Conservation (phyloP, 2,329 filamentous ascomycete genomes). For the Sporothrix brunneoviolacea region DNA sequence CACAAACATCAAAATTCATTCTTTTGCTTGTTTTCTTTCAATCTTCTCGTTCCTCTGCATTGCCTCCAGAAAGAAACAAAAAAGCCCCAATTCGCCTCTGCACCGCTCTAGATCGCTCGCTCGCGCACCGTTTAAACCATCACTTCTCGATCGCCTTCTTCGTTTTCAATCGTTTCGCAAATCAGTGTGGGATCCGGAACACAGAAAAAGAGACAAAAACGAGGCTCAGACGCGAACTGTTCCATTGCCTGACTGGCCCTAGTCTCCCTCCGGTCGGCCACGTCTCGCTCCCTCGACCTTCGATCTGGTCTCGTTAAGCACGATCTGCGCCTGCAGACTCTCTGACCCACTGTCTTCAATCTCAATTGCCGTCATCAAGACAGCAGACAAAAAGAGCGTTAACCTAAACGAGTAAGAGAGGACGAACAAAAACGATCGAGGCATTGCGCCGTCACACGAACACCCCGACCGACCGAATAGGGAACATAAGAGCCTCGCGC, state of each 20-base stretch:
- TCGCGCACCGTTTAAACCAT: constrained; percentile 7
- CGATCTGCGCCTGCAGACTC: neutral
- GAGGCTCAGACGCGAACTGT: constrained; percentile 7
- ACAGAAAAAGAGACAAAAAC: neutral
- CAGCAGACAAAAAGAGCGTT: no score
- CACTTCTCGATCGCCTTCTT: no score
- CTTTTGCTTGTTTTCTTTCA: neutral
- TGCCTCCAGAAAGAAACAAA: neutral
- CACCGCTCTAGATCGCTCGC: neutral
- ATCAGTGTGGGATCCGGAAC: neutral
- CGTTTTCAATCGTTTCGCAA: constrained; percentile 1
- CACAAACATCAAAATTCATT: neutral
- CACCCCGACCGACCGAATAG: no score
- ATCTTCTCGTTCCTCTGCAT: neutral
- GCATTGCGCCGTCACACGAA: no score
- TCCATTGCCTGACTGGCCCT: no score
- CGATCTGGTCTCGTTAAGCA: neutral
- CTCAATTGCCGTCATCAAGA: no score
- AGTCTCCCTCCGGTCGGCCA: neutral
- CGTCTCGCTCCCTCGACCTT: neutral
- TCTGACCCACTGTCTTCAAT: no score
- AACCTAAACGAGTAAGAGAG: no score
- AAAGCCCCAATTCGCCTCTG: neutral
- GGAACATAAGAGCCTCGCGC: no score
- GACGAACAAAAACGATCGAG: no score